A percentile compares a stretch with the other conserved stretches of the same genome.
Conservation (phyloP, 306 rosid species). For the Cucumis melo region DNA sequence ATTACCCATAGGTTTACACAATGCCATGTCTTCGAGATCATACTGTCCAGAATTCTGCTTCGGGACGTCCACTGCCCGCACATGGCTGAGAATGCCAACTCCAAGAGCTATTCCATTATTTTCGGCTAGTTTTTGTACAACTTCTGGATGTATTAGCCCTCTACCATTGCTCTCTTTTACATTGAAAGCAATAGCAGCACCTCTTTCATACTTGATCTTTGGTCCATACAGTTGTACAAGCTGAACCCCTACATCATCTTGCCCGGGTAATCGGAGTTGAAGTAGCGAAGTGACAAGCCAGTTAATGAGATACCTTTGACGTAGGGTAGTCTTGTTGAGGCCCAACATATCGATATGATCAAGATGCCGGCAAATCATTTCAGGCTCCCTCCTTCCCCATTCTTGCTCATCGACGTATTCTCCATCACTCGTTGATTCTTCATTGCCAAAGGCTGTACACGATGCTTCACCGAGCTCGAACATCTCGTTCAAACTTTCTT, state of each 20-base stretch:
- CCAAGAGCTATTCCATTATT: slow-evolving; percentile 78
- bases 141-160: slow-evolving; percentile 74
- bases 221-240: slow-evolving; percentile 93
- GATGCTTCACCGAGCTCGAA: slow-evolving; percentile 59
- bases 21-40: slow-evolving; percentile 46
- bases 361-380: slow-evolving; percentile 48
- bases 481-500: slow-evolving; percentile 27
- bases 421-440: slow-evolving; percentile 59
- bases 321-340: slow-evolving; percentile 70
- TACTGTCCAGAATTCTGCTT: slow-evolving; percentile 34
- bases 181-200: slow-evolving; percentile 89
- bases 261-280: slow-evolving; percentile 49
- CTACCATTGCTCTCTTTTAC: slow-evolving; percentile 41
- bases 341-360: slow-evolving; percentile 87
- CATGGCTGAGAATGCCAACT: slow-evolving; percentile 78
- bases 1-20: slow-evolving; percentile 77
- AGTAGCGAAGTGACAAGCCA: slow-evolving; percentile 92
- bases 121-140: slow-evolving; percentile 83
- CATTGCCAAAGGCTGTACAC: slow-evolving; percentile 42
- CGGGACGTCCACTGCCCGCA: slow-evolving; percentile 42
- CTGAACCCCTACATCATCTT: slow-evolving; percentile 25
- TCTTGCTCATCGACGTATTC: slow-evolving; percentile 61
- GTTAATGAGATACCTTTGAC: slow-evolving; percentile 75
- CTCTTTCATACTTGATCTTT: slow-evolving; percentile 91
- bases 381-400: slow-evolving; percentile 58